phyloP scores from a whole-genome alignment of 108 stramenopile species.

The Parietichytrium sp. region DNA sequence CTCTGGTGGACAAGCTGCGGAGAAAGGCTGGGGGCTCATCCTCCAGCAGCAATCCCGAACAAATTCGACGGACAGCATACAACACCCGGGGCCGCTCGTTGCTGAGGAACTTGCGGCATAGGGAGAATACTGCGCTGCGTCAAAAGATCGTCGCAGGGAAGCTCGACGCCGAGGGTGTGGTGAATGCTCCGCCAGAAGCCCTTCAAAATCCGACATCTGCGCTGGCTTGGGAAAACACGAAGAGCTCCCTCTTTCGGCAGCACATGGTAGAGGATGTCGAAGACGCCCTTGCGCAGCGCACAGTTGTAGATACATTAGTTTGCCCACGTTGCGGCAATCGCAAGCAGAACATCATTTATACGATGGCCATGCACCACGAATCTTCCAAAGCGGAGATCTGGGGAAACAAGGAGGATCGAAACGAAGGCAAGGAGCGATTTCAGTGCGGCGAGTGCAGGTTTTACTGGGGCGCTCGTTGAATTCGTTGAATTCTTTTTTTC shows the following conservation, averaged over 20 bases:
- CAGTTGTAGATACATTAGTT: neutral
- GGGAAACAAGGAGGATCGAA: constrained; percentile 4
- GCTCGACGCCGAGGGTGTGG: neutral
- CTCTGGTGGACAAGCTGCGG: no score
- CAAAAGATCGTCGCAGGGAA: neutral
- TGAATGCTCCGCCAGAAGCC: neutral
- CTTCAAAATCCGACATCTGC: neutral
- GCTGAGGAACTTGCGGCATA: neutral
- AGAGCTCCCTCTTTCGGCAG: neutral
- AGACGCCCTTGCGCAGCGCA: neutral
- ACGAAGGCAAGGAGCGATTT: neutral
- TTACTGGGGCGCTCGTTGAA: neutral
- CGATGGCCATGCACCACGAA: neutral
- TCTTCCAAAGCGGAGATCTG: constrained; percentile 20
- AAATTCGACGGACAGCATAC: neutral
- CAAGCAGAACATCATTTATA: neutral
- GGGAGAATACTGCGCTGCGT: neutral
- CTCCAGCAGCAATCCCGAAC: no score
- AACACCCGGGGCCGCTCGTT: neutral
- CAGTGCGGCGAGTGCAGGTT: neutral
- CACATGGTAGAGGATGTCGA: neutral
- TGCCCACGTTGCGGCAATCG: constrained; percentile 2
- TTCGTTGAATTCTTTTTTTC: no score
- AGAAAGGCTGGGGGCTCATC: no score
- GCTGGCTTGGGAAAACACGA: neutral